These are phyloP conservation scores for Tulasnella sp. DNA, from an alignment of 768 basidiomycete species.

Conservation along the genomic window DNA sequence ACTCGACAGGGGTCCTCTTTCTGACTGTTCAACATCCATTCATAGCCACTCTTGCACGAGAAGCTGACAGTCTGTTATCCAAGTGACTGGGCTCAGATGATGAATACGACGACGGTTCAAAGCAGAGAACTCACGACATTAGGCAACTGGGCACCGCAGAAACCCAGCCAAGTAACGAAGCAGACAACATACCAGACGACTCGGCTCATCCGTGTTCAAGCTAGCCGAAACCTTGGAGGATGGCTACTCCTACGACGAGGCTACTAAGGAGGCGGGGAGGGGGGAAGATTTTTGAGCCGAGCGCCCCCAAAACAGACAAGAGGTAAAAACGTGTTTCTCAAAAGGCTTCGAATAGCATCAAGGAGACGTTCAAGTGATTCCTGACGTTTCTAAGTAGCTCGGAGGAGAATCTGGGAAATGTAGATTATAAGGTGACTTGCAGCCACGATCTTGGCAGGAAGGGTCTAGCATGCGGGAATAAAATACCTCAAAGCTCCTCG, in stretches of 20 bases:
- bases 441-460: not conserved
- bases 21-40: not conserved
- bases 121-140: not conserved
- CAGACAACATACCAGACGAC: not conserved
- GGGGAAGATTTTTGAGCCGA: not conserved
- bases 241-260: too few relatives aligned
- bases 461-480: not conserved
- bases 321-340: not conserved
- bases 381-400: not conserved
- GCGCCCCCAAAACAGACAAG: not conserved
- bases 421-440: not conserved
- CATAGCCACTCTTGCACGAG: not conserved
- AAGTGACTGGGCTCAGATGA: not conserved
- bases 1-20: not conserved
- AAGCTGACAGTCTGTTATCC: not conserved
- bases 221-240: too few relatives aligned
- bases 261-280: not conserved
- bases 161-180: not conserved
- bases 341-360: not conserved
- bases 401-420: not conserved
- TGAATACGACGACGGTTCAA: not conserved
- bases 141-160: not conserved
- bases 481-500: not conserved
- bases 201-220: not conserved
- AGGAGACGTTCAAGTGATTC: not conserved